A percentile compares a stretch with the other conserved stretches of the same genome.
Evolutionary conservation across 345 rosid genomes (phyloP).

Genomic region (Euphorbia tirucalli): DNA sequence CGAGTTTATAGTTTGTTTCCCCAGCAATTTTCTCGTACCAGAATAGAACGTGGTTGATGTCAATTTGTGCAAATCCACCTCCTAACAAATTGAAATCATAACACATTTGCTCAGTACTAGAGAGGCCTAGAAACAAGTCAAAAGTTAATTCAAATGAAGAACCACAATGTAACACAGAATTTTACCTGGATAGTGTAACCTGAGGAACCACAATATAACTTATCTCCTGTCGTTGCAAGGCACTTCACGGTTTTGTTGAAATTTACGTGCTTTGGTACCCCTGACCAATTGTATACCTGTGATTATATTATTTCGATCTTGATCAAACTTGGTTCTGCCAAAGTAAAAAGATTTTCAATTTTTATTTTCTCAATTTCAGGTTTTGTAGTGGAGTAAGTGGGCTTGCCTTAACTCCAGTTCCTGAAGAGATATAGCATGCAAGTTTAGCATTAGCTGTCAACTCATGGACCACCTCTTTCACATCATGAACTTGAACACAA

Average conservation of each 20-base stretch:
- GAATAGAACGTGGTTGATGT: conserved; percentile 40
- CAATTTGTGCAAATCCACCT: conserved; percentile 42
- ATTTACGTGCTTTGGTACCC: conserved; percentile 49
- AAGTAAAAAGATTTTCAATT: too few relatives aligned
- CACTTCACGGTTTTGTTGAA: conserved; percentile 46
- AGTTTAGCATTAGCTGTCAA: conserved; percentile 42
- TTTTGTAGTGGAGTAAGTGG: background rate
- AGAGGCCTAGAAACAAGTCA: too few relatives aligned
- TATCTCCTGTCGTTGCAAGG: conserved; percentile 49
- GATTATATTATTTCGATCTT: background rate
- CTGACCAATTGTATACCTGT: conserved; percentile 64
- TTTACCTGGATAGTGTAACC: conserved; percentile 57
- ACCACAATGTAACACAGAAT: too few relatives aligned
- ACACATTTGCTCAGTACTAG: background rate
- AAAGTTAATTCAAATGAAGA: too few relatives aligned
- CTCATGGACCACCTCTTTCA: conserved; percentile 50
- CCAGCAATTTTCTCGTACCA: conserved; percentile 52
- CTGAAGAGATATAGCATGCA: conserved; percentile 54
- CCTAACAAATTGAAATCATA: conserved; percentile 27
- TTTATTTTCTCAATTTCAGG: background rate
- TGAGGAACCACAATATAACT: conserved; percentile 55
- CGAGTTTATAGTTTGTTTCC: conserved; percentile 49
- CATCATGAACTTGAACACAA: conserved; percentile 61
- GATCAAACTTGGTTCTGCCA: background rate
- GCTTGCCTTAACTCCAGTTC: conserved; percentile 58